Conservation (phyloP, 257 asterid species). For the Jacaranda copaia region DNA sequence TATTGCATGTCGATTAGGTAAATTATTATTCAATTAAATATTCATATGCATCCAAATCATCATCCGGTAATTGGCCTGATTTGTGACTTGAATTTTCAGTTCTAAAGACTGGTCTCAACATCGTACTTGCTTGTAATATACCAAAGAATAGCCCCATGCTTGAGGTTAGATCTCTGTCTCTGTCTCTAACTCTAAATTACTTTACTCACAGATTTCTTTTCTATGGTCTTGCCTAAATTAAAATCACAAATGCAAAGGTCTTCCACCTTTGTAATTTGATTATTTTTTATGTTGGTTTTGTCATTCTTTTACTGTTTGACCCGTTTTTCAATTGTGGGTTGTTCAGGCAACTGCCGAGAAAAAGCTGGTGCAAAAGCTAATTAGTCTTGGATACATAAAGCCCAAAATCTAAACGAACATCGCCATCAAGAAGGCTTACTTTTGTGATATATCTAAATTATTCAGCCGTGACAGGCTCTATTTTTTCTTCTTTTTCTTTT, state of each 20-base stretch:
- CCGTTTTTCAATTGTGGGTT: conserved; percentile 19
- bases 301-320: not conserved
- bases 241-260: not conserved
- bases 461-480: not conserved
- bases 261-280: not conserved
- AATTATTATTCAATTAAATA: conserved; percentile 19
- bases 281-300: not conserved
- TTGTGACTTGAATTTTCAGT: conserved; percentile 49
- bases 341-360: conserved; percentile 88
- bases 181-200: not conserved
- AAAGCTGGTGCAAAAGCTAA: conserved; percentile 75
- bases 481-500: too few species aligned
- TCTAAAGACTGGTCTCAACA: conserved; percentile 78
- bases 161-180: conserved; percentile 66
- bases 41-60: conserved; percentile 21
- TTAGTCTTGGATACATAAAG: conserved; percentile 67
- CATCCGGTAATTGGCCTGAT: conserved; percentile 37
- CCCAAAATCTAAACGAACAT: conserved; percentile 42
- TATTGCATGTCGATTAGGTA: conserved; percentile 93
- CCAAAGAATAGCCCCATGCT: conserved; percentile 87
- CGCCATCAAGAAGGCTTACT: conserved; percentile 16
- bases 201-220: too few species aligned
- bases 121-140: conserved; percentile 81
- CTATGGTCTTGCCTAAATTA: not conserved
- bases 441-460: not conserved